Evolutionary conservation across 805 yeast genomes (phyloP), one percentile per base, ranked within the genome.

Genomic region (Cyberlindnera misumaiensis): DNA sequence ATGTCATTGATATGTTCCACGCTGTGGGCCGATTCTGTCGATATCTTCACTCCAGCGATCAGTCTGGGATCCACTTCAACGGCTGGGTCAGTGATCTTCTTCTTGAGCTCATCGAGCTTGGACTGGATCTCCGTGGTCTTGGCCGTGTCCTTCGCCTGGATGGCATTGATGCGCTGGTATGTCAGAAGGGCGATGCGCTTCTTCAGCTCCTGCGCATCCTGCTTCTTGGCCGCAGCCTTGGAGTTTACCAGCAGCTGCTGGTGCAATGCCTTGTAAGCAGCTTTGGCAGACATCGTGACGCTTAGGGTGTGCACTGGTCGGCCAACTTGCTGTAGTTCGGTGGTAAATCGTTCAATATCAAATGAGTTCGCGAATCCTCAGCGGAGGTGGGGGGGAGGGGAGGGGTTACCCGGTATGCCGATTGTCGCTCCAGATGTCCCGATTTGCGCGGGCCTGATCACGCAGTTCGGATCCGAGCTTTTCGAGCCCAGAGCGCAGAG

Each of bases 1-100:
- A 83, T 70, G 52, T 84, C 88, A n/a, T 56, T 48, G 34, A 81
- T 60, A 51, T 80, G 78, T 26, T 60, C 45, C 5, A 48, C 32
- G 28, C 49, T 53, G 32, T 52, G 55, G 8, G 36, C 34, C 7
- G 43, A 32, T 20, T 43, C 50, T 5, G 39, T 53, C 25, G 27
- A 41, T 2, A 43, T 38, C 14, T 37, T 40, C 12, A 55, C 39
- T 4, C 49, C 51, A 0, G 42, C 39, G 3, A 40, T 14, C 2
- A 48, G 20, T 11, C 33, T 31, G 4, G 42, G 15, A 20, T 46
- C 48, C 2, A 53, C 34, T 17, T 36, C 34, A 0, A 48, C 53
- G 2, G 30, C 35, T 13, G 52, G 55, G 28, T 46, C 51, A 15
- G 45, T 44, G 2, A 41, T 33, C 14, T 42, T 41, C 15, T 30